Conservation (phyloP, 768 basidiomycete genomes). For the Lactifluus rugatus region DNA sequence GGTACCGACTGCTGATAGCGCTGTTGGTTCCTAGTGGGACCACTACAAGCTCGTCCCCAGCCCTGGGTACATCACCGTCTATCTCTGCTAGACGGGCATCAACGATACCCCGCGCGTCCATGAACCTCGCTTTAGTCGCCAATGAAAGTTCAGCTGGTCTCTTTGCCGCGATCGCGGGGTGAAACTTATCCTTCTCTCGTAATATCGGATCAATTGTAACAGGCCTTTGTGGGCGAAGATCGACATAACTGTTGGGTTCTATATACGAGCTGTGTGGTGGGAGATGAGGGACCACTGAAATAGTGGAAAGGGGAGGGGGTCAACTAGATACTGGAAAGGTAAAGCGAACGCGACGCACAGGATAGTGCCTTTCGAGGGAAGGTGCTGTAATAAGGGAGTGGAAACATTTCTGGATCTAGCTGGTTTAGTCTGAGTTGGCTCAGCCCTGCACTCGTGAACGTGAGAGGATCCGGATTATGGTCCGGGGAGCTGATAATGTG, state of each 20-base stretch:
- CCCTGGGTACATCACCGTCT: slow-evolving; percentile 12
- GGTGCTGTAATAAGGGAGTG: slow-evolving; percentile 46
- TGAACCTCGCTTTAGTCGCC: slow-evolving; percentile 33
- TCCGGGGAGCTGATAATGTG: slow-evolving; percentile 66
- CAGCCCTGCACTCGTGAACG: slow-evolving; percentile 65
- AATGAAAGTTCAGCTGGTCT: slow-evolving; percentile 22
- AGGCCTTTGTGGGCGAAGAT: slow-evolving; percentile 20
- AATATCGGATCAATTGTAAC: slow-evolving; percentile 29
- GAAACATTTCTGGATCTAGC: slow-evolving; percentile 67
- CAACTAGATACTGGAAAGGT: background rate
- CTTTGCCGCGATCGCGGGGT: slow-evolving; percentile 9
- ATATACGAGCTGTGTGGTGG: slow-evolving; percentile 4
- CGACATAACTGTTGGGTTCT: slow-evolving; percentile 12
- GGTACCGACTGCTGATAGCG: slow-evolving; percentile 72
- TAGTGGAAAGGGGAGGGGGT: background rate
- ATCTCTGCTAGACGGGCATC: slow-evolving; percentile 13
- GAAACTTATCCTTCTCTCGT: slow-evolving; percentile 15
- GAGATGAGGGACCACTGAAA: slow-evolving; percentile 19
- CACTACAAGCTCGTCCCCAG: slow-evolving; percentile 57
- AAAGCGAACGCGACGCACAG: slow-evolving; percentile 18
- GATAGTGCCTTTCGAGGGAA: slow-evolving; percentile 32
- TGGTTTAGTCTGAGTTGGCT: slow-evolving; percentile 63
- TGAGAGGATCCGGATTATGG: slow-evolving; percentile 51
- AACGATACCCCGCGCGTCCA: slow-evolving; percentile 29
- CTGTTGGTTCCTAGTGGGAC: slow-evolving; percentile 85